Base-by-base conservation (phyloP, 2,329 filamentous ascomycete species). In the Epichloe sibirici region DNA sequence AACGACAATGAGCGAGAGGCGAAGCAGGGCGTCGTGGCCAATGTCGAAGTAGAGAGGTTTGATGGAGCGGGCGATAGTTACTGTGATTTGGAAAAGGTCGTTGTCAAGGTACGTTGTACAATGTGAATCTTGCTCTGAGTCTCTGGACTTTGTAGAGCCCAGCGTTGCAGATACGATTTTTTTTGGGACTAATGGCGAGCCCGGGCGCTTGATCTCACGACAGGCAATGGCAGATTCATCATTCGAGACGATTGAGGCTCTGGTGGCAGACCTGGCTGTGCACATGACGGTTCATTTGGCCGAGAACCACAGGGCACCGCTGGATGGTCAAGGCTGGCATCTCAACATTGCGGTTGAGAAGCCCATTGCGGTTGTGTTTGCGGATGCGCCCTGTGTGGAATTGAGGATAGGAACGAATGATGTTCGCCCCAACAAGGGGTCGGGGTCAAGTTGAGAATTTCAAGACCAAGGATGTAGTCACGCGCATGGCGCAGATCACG, bases 341-440 rank as follows among this genome's bases (percentile, higher is more conserved):
- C 69, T 90, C 49, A 76, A 73, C 55, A 74, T 90, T 39, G 71
- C 72, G 25, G 69, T 90, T 49, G 81, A 83, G 66, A 90, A 90
- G 69, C 86, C 86, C 3, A 81, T 83, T 12, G 86, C 86, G 0
- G 82, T 90, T 21, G 77, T 81, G 0, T 79, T 85, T 59, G 86
- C 86, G 2, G 85, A 88, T 57, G 83, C 81, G 11, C 84, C 86
- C 0, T 74, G 76, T 4, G 81, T 90, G 5, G 83, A 88, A 64
- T 62, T 66, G 58, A 62, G 59, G 38, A 60, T 61, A 47, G 62
- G 61, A 40, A 66, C 64, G 4, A 57, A 62, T 15, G 58, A 62
- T 38, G 56, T 63, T 4, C 4, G 34, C n/a, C n/a, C 23, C n/a
- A 25, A 34, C 15, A 43, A 44, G 21, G 42, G 17, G 11, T 44